These are phyloP conservation scores for Shiraia sp. DNA, from an alignment of 2,329 filamentous ascomycete species.

Conservation along the genomic window DNA sequence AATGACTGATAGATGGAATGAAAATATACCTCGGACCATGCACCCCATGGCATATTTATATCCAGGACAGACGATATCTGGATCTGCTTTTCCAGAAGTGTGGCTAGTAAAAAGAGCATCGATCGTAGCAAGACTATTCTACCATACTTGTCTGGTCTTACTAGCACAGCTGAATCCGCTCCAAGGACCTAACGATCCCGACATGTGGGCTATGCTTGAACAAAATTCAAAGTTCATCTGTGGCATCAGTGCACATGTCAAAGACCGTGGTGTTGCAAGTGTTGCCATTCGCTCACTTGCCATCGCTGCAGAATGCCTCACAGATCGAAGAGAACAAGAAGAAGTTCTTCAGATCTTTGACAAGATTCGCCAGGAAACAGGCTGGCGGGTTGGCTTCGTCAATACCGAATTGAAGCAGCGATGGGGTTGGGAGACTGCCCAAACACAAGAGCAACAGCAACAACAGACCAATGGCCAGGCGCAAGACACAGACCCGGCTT, in stretches of 20 bases:
- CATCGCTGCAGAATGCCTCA: conserved; percentile 75
- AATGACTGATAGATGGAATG: conserved; percentile 84
- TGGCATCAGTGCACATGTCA: conserved; percentile 83
- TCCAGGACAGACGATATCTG: conserved; percentile 66
- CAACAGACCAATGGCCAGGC: conserved; percentile 16
- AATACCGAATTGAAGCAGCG: conserved; percentile 71
- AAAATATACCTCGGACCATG: conserved; percentile 80
- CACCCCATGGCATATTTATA: conserved; percentile 79
- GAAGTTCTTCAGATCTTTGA: conserved; percentile 79
- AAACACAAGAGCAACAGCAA: conserved; percentile 44
- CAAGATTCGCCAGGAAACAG: conserved; percentile 73
- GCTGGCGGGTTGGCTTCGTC: conserved; percentile 76
- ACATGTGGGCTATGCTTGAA: conserved; percentile 71
- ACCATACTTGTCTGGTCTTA: conserved; percentile 82
- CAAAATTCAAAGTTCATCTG: conserved; percentile 84
- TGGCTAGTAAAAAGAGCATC: conserved; percentile 86
- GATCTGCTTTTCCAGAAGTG: conserved; percentile 82
- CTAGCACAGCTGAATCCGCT: conserved; percentile 79
- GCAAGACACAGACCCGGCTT: conserved; percentile 16
- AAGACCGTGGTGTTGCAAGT: conserved; percentile 76
- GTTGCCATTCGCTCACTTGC: conserved; percentile 79
- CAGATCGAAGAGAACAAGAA: conserved; percentile 71
- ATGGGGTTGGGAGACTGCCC: conserved; percentile 69
- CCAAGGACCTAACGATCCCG: conserved; percentile 61
- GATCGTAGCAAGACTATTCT: conserved; percentile 82